A percentile compares a stretch with the other conserved stretches of the same genome.
Conservation (phyloP, 2,329 filamentous ascomycete species). For the Coniochaeta sp. region DNA sequence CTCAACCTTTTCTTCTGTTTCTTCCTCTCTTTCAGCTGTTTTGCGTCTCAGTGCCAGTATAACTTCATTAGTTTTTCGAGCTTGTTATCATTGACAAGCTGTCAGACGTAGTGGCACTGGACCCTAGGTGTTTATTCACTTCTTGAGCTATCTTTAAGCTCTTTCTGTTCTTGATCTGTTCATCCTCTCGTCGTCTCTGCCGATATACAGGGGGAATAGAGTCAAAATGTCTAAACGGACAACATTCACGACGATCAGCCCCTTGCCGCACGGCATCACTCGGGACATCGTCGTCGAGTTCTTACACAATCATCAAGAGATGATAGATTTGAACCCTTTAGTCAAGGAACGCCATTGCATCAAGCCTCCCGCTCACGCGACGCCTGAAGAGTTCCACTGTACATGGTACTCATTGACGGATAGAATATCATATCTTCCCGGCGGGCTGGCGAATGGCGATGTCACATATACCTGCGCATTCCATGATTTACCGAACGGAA, state of each 20-base stretch:
- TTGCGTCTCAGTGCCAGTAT: not conserved
- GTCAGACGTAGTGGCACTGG: not conserved
- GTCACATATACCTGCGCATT: slow-evolving; percentile 77
- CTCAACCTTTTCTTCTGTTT: not conserved
- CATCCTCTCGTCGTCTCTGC: not conserved
- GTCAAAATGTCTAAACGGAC: slow-evolving; percentile 61
- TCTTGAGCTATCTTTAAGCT: not conserved
- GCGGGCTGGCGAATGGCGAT: slow-evolving; percentile 54
- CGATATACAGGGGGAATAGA: not conserved
- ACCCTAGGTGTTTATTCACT: not conserved
- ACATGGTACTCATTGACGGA: slow-evolving; percentile 77
- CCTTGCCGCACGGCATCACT: slow-evolving; percentile 61
- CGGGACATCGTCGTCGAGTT: slow-evolving; percentile 66
- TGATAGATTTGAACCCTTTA: slow-evolving; percentile 84
- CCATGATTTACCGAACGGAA: slow-evolving; percentile 61
- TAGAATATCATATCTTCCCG: slow-evolving; percentile 66
- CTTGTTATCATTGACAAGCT: not conserved
- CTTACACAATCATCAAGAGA: slow-evolving; percentile 69
- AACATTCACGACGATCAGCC: slow-evolving; percentile 71
- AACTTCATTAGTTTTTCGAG: no score
- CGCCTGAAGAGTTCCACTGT: slow-evolving; percentile 62
- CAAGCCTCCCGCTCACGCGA: slow-evolving; percentile 56
- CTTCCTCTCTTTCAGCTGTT: not conserved
- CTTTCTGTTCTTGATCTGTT: not conserved
- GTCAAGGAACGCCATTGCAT: slow-evolving; percentile 66